Conservation (phyloP, 257 asterid genomes). For the Plantago major region DNA sequence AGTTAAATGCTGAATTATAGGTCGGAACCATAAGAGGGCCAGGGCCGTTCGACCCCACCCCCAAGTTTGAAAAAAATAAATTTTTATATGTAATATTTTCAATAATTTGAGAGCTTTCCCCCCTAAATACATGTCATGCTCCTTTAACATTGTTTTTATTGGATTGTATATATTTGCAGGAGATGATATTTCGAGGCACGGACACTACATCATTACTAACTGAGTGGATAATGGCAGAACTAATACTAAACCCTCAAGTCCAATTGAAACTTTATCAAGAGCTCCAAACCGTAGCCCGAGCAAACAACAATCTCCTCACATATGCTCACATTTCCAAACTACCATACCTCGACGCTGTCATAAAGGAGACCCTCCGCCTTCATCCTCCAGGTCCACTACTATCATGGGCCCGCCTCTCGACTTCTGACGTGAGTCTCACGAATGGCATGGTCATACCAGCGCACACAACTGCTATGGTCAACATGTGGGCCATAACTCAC, state of each 20-base stretch:
- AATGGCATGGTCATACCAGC: slow-evolving; percentile 47
- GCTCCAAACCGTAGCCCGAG: slow-evolving; percentile 16
- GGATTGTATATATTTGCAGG: slow-evolving; percentile 22
- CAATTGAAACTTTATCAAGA: slow-evolving; percentile 32
- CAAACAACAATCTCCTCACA: slow-evolving; percentile 5
- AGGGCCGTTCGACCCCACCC: too few relatives aligned
- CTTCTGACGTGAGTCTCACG: slow-evolving; percentile 32
- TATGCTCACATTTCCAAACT: slow-evolving; percentile 29
- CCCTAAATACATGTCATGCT: too few relatives aligned
- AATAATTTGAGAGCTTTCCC: too few relatives aligned
- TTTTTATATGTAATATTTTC: too few relatives aligned
- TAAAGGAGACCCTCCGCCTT: slow-evolving; percentile 46
- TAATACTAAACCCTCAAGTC: slow-evolving; percentile 33
- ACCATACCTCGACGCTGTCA: slow-evolving; percentile 43
- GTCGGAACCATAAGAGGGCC: too few relatives aligned
- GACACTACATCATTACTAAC: slow-evolving; percentile 48
- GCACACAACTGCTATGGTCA: slow-evolving; percentile 53
- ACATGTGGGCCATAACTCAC: slow-evolving; percentile 65
- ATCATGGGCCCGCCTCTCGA: slow-evolving; percentile 51
- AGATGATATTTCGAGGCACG: slow-evolving; percentile 57
- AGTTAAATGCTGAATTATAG: too few relatives aligned
- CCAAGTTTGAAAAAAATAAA: too few relatives aligned
- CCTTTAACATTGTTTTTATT: too few relatives aligned
- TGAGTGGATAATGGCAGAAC: slow-evolving; percentile 56
- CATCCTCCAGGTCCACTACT: slow-evolving; percentile 62